phyloP scores from a whole-genome alignment of 208 protist genomes.

The Leishmania braziliensis region DNA sequence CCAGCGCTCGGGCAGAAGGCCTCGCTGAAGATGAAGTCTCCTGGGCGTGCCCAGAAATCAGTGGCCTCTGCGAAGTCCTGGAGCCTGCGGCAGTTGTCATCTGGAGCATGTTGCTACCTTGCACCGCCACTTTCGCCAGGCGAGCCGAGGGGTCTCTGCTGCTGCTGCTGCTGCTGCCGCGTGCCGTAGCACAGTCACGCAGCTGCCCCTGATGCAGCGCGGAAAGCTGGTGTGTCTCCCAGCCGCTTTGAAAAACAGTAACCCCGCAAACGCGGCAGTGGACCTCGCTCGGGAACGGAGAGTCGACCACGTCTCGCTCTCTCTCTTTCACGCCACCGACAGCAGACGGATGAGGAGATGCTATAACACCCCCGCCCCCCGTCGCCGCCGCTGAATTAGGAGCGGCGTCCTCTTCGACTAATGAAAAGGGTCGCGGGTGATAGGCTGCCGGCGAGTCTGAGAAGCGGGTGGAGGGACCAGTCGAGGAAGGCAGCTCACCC shows the following conservation, averaged over 20 bases:
- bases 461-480: neutral
- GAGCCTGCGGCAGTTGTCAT: neutral
- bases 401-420: neutral
- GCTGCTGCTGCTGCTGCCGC: neutral
- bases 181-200: slow-evolving; percentile 4
- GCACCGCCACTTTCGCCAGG: neutral
- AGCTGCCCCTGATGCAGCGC: slow-evolving; percentile 28
- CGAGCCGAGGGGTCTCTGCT: neutral
- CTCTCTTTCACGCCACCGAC: neutral
- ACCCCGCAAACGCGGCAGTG: slow-evolving; percentile 7
- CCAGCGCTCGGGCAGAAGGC: neutral
- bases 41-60: neutral
- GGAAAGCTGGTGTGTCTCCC: slow-evolving; percentile 24
- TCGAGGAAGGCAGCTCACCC: neutral
- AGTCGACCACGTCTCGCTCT: neutral
- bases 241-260: slow-evolving; percentile 2
- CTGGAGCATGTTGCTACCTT: neutral
- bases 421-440: neutral
- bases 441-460: neutral
- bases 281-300: neutral
- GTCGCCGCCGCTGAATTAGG: neutral
- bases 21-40: neutral
- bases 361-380: neutral
- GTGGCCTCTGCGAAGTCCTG: neutral
- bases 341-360: neutral